phyloP scores from a whole-genome alignment of 257 asterid genomes.

The Verbena officinalis region DNA sequence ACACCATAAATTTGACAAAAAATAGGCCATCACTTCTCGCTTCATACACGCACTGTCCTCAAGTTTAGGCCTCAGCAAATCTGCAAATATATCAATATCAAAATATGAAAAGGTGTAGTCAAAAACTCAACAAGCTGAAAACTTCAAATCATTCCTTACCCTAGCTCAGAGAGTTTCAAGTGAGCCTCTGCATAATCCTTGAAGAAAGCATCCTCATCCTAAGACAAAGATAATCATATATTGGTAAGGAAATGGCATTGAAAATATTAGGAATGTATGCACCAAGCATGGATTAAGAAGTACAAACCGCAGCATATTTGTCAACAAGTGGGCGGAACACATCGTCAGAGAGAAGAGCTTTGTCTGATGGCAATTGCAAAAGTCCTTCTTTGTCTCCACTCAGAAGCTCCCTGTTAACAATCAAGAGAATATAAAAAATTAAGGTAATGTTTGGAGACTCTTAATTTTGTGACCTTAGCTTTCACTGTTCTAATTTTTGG shows the following conservation, averaged over 20 bases:
- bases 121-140: background rate
- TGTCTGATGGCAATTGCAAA: slow-evolving; percentile 76
- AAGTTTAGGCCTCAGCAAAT: slow-evolving; percentile 58
- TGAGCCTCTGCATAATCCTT: slow-evolving; percentile 79
- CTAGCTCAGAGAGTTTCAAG: slow-evolving; percentile 82
- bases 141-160: slow-evolving; percentile 46
- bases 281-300: background rate
- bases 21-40: slow-evolving; percentile 24
- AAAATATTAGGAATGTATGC: too few species aligned
- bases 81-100: slow-evolving; percentile 42
- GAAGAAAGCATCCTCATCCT: slow-evolving; percentile 95
- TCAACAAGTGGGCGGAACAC: slow-evolving; percentile 75
- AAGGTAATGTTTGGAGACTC: too few species aligned
- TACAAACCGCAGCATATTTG: slow-evolving; percentile 73
- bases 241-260: background rate
- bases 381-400: slow-evolving; percentile 78
- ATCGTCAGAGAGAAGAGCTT: slow-evolving; percentile 65
- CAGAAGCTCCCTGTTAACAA: slow-evolving; percentile 62
- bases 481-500: too few species aligned
- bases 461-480: too few species aligned
- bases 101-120: background rate
- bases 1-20: slow-evolving; percentile 24
- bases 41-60: background rate
- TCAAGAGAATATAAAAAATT: background rate
- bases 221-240: background rate